Evolutionary conservation across 2,329 filamentous ascomycete genomes (phyloP).

Genomic region (Ceratocystis albifundus): DNA sequence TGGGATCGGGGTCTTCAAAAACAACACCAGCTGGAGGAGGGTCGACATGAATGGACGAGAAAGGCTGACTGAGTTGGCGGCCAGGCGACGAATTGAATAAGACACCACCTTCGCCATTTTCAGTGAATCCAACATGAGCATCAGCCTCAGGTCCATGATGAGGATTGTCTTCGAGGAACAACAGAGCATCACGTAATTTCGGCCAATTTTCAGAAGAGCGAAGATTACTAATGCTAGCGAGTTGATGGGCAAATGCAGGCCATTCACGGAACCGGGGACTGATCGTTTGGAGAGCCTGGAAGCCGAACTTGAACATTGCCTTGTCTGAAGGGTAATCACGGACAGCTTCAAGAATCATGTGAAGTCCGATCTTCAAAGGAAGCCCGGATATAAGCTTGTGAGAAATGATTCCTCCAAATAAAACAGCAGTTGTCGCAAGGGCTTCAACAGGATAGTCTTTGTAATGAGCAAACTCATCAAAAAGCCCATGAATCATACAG

Average conservation of each 20-base stretch:
- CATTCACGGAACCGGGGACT: conserved; percentile 75
- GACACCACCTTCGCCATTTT: background rate
- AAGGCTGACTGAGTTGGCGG: conserved; percentile 51
- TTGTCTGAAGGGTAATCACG: conserved; percentile 71
- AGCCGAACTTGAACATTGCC: conserved; percentile 95
- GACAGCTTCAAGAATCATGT: conserved; percentile 95
- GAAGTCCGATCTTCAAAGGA: conserved; percentile 83
- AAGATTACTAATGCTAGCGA: conserved; percentile 70
- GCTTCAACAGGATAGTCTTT: conserved; percentile 93
- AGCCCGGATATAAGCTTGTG: conserved; percentile 83
- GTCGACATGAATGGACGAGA: conserved; percentile 68
- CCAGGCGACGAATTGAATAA: conserved; percentile 38
- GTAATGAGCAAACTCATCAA: conserved; percentile 95
- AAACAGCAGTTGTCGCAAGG: conserved; percentile 83
- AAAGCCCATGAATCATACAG: conserved; percentile 95
- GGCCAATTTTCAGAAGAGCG: conserved; percentile 75
- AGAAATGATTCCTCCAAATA: conserved; percentile 94
- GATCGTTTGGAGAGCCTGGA: conserved; percentile 87
- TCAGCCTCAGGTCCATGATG: background rate
- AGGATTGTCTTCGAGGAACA: conserved; percentile 16
- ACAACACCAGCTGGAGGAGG: conserved; percentile 49
- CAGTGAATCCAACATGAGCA: background rate
- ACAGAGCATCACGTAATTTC: conserved; percentile 33
- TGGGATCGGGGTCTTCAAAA: conserved; percentile 73
- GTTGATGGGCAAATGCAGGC: conserved; percentile 84